Base-by-base conservation (phyloP, 371 early-diverging fungal genomes). In the Mucor plumbeus region DNA sequence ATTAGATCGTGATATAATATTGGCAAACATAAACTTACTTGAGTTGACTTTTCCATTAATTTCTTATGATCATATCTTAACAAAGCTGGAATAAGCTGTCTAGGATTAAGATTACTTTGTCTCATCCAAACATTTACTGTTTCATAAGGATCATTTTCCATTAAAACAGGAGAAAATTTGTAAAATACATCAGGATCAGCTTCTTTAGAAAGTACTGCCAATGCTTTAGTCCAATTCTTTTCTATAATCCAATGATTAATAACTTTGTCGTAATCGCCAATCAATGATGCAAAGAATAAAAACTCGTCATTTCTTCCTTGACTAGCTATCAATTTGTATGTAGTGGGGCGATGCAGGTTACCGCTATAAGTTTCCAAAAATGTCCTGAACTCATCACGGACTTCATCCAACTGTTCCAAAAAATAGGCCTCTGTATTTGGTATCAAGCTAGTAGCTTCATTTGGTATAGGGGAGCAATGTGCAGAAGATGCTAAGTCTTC, bases 81-180 rank as follows among this genome's bases (percentile, higher is more conserved):
- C 34, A 97, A 77, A 0, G 97, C 90, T 5, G 97, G 97, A 48
- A 98, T 90, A n/a, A 98, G 85, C 48, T 88, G 79, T 64, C 91
- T 80, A 5, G 96, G 91, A 48, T 93, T 91, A 55, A 98, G 74
- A 21, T 88, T 85, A 3, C 93, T 85, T 63, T 92, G 91, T 47
- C 91, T 85, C 81, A 95, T 95, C 90, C 94, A 93, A 0, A 90
- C 80, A 60, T 90, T 88, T 9, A 97, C 94, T 26, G 92, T 81
- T 35, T 91, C 93, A 34, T 84, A 84, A 0, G 97, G 96, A 10
- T 83, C 83, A 61, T 91, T 85, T 64, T 92, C 91, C 83, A 98
- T 92, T 40, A 98, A 76, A 0, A 85, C 80, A 0, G 93, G 88
- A 3, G 96, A 88, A 73, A 88, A 96, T 67, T 91, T 90, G 80